Base-by-base conservation (phyloP, 1,284 basidiomycete species). In the Tremellales sp. region DNA sequence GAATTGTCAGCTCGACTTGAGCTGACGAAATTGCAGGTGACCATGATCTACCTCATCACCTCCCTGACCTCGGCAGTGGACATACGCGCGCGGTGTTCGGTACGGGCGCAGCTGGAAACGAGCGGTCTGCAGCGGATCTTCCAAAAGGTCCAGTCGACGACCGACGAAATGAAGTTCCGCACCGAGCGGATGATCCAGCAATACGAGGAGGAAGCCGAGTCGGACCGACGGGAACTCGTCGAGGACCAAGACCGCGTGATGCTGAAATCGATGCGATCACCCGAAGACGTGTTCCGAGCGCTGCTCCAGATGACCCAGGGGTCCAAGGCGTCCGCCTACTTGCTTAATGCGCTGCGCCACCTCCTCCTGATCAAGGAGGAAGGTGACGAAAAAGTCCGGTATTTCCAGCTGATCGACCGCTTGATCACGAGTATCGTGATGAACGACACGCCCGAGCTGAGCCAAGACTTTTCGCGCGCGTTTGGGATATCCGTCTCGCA, bases 341-440 rank as follows among this genome's bases (percentile, higher is more conserved):
- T 98, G 66, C 75, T 95, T 40, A 89, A 89, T 22, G 86, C 90
- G 63, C 81, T 98, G 78, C 89, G 93, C 63, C 93, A 97, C 72
- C 70, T 98, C 47, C 75, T 97, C 29, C 79, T 98, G 51, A 89
- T 98, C 56, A 81, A 85, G 51, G 86, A 88, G 57, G 90, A 97
- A 50, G 88, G 86, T 3, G 84, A 86, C 27, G 79, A 84, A 27
- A 79, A 88, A 65, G 81, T 81, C 27, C 86, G 92, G 60, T 89
- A 93, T 72, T 97, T 88, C 71, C 90, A 92, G 72, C 80, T 99
- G 40, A 81, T 99, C 60, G 91, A 97, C 68, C 85, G 87, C n/a
- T 77, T 97, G 40, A 82, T 98, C 39, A 85, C 89, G 27, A 87
- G 93, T 59, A 83, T 98, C 37, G 92, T 97, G 21, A 81, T 97